These are phyloP conservation scores for Albophoma yamanashiensis DNA, from an alignment of 2,329 filamentous ascomycete genomes.

Conservation along the genomic window DNA sequence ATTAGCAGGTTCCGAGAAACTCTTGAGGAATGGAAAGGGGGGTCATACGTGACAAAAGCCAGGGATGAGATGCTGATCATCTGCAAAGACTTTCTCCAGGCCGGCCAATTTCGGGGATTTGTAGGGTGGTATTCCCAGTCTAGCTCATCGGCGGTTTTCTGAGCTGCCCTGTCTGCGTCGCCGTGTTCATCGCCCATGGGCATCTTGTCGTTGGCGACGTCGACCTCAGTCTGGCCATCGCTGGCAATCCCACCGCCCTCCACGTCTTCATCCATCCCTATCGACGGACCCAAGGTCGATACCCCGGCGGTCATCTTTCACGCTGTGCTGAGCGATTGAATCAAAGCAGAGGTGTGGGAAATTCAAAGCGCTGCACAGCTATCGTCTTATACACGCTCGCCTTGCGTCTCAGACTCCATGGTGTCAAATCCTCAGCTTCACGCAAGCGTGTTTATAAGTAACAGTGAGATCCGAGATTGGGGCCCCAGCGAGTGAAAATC, in stretches of 20 bases:
- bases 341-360: neutral
- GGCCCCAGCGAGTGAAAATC: neutral
- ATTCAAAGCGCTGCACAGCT: neutral
- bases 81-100: conserved; percentile 26
- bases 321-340: neutral
- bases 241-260: neutral
- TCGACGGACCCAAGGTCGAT: neutral
- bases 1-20: neutral
- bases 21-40: neutral
- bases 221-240: neutral
- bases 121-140: neutral
- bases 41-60: conserved; percentile 29
- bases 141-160: neutral
- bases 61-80: conserved; percentile 25
- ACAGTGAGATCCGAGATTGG: neutral
- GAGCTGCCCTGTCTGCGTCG: neutral
- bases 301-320: neutral
- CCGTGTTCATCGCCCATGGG: neutral
- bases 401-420: neutral
- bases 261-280: neutral
- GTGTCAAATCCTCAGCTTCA: neutral
- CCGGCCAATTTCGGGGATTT: conserved; percentile 42
- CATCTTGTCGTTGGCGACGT: neutral
- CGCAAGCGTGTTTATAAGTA: neutral
- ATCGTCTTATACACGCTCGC: neutral